These are phyloP conservation scores for Hyparrhenia diplandra DNA, from an alignment of 176 grass and related monocot genomes.

Conservation along the genomic window DNA sequence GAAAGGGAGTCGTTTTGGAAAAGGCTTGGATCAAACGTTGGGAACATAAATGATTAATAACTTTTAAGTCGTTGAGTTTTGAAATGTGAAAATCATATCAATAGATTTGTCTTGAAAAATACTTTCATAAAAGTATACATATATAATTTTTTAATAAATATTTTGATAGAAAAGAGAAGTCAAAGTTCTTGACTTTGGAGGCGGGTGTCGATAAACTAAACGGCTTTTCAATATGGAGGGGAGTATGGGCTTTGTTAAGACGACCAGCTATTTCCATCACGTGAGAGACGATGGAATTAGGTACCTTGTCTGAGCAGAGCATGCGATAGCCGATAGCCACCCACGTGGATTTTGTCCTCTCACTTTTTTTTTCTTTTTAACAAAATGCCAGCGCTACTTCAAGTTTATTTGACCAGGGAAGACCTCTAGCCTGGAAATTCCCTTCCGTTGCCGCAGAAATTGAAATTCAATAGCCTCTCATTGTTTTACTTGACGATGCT, in stretches of 20 bases:
- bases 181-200: too few species aligned
- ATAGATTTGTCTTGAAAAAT: too few species aligned
- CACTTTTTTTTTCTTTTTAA: neutral
- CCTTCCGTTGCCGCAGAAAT: neutral
- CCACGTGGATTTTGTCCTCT: neutral
- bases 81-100: too few species aligned
- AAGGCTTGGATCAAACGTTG: neutral
- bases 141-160: too few species aligned
- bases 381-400: neutral
- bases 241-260: too few species aligned
- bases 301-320: neutral
- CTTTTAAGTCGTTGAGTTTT: too few species aligned
- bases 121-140: too few species aligned
- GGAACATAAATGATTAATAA: too few species aligned
- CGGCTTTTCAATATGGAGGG: too few species aligned
- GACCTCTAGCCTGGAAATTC: neutral
- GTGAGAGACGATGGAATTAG: neutral
- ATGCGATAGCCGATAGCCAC: neutral
- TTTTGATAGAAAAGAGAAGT: too few species aligned
- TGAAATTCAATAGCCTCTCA: neutral
- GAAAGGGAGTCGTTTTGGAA: neutral
- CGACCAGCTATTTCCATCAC: neutral
- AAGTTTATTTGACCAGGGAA: neutral
- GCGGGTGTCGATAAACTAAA: too few species aligned
- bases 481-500: too few species aligned